These are phyloP conservation scores for Thinopyrum obtusiflorum DNA, from an alignment of 202 grass and related monocot genomes.

Conservation along the genomic window DNA sequence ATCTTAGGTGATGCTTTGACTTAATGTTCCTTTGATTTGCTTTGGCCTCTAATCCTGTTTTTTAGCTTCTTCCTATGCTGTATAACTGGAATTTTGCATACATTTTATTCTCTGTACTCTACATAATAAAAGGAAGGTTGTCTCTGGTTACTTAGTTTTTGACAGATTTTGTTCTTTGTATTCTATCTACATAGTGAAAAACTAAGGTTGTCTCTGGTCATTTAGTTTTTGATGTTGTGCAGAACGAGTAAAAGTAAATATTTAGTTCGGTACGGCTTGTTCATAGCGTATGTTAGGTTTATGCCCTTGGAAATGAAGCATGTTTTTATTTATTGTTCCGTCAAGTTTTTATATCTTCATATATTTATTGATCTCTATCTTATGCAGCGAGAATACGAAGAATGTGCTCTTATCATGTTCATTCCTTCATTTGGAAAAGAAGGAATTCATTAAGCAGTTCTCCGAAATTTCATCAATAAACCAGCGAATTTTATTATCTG, in stretches of 20 bases:
- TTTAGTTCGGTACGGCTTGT: background rate
- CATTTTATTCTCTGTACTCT: conserved; percentile 10
- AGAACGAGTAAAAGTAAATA: conserved; percentile 20
- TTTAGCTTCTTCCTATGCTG: conserved; percentile 1
- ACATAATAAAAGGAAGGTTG: conserved; percentile 7
- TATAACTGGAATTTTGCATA: conserved; percentile 19
- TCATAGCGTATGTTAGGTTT: conserved; percentile 15
- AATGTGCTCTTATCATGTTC: conserved; percentile 77
- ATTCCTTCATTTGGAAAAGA: conserved; percentile 88
- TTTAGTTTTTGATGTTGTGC: conserved; percentile 13
- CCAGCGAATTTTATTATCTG: conserved; percentile 91
- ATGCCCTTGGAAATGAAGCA: conserved; percentile 6
- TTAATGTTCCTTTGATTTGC: conserved; percentile 16
- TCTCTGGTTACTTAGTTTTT: conserved; percentile 8
- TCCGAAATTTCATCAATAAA: conserved; percentile 91
- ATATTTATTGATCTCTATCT: conserved; percentile 25
- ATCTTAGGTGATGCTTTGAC: conserved; percentile 72
- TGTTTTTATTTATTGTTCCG: conserved; percentile 25
- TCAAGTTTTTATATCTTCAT: conserved; percentile 21
- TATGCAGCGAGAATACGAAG: conserved; percentile 85
- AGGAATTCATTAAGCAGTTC: conserved; percentile 77
- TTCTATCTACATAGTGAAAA: conserved; percentile 11
- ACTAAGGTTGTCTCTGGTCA: background rate
- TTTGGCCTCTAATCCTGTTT: conserved; percentile 25
- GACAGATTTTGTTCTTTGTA: conserved; percentile 11